Percentiles rank a stretch among this genome's conserved stretches.
Conservation (phyloP, 768 basidiomycete genomes). For the Sarcodon sp. region DNA sequence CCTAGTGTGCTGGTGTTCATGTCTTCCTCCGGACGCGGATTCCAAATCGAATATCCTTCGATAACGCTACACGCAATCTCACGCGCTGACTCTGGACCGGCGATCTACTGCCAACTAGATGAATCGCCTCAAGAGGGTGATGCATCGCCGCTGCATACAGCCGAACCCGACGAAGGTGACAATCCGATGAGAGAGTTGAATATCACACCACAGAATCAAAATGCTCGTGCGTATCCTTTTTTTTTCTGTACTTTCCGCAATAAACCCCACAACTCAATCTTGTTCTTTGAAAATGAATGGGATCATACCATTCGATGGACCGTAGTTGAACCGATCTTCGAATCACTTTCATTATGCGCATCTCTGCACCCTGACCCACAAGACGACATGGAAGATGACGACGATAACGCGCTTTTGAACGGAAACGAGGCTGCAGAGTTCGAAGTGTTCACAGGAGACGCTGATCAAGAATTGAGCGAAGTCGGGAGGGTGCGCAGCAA, state of each 20-base stretch:
- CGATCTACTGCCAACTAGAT: constrained; percentile 91
- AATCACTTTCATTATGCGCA: constrained; percentile 76
- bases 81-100: constrained; percentile 48
- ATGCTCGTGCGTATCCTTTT: constrained; percentile 38
- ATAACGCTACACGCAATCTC: constrained; percentile 93
- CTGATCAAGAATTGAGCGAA: constrained; percentile 65
- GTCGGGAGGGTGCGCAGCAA: constrained; percentile 91
- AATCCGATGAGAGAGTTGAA: constrained; percentile 67
- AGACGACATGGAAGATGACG: constrained; percentile 33
- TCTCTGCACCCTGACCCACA: constrained; percentile 69
- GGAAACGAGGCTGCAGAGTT: constrained; percentile 30
- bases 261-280: constrained; percentile 1
- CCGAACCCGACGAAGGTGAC: constrained; percentile 26
- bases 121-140: constrained; percentile 28
- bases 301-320: background rate
- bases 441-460: constrained; percentile 45
- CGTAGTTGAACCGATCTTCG: constrained; percentile 75
- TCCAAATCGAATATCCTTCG: constrained; percentile 78
- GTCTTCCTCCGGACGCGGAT: constrained; percentile 54
- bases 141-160: background rate
- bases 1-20: constrained; percentile 68
- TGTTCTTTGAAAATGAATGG: background rate
- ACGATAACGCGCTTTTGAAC: constrained; percentile 28
- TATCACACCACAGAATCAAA: constrained; percentile 50
- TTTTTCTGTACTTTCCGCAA: background rate